Evolutionary conservation across 1,284 basidiomycete genomes (phyloP), one percentile per base, ranked within the genome.

Genomic region (Cryptococcus sp.): DNA sequence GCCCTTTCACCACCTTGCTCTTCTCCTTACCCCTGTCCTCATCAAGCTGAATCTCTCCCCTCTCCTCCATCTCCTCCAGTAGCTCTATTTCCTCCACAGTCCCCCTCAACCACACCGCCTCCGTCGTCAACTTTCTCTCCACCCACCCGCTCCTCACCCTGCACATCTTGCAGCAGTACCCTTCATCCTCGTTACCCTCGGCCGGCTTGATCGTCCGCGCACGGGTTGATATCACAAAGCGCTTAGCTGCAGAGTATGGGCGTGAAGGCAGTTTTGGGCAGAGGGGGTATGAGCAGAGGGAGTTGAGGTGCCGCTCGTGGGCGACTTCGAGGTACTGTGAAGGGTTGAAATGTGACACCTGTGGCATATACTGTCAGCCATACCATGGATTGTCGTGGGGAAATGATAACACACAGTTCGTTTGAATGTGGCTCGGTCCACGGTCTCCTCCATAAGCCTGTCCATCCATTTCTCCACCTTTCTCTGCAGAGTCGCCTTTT

Each of bases 301-400:
- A 46, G 59, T 71, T 72, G 6, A 75, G 63, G 48, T 75, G 72
- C 4, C 72, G 65, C 52, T 75, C 72, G 51, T 72, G 70, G 28
- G 53, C 55, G 11, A 69, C 63, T 52, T 70, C 66, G 49, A 46
- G 55, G 55, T 73, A 75, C 47, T 71, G 66, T 16, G 50, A 46
- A 20, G 63, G 63, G 7, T 55, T 59, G 7, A 66, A 42, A 40
- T 66, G 61, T 45, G 55, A 46, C 36, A 44, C 39, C 60, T 58
- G 33, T 23, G 20, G 15, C 15, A 11, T 20, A 1, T 18, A 23
- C 9, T 24, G 24, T 36, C 12, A 37, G 37, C 23, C 28, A 1
- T 33, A 11, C 15, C 15, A 28, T 6, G 0, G 37, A 16, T 13
- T 21, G n/a, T 24, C 9, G 4, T 9, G 8, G 16, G 38, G 20